Percentiles rank a stretch among this genome's conserved stretches.
phyloP scores from a whole-genome alignment of 768 basidiomycete genomes.

The Phanerochaete sordida region DNA sequence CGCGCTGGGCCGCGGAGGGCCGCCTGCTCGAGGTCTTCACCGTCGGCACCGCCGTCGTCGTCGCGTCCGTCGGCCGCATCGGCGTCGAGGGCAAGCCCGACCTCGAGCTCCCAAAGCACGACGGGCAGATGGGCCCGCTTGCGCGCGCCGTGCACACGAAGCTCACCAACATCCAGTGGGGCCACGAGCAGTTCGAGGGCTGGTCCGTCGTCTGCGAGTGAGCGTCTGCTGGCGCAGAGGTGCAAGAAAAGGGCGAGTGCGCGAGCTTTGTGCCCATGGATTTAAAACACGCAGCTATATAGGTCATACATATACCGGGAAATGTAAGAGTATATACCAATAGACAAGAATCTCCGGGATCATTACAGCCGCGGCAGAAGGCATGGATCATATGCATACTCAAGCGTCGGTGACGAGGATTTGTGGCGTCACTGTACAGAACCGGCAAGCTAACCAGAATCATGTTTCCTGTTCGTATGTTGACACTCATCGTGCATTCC shows the following conservation, averaged over 20 bases:
- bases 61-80: constrained; percentile 68
- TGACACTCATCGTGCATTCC: no score
- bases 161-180: constrained; percentile 77
- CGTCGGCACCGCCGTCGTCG: constrained; percentile 79
- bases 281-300: background rate
- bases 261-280: background rate
- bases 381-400: no score
- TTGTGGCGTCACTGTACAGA: no score
- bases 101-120: constrained; percentile 58
- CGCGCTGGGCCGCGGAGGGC: constrained; percentile 46
- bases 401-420: no score
- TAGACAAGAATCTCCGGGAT: background rate
- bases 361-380: no score
- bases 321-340: background rate
- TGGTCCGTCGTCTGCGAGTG: constrained; percentile 54
- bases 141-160: constrained; percentile 68
- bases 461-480: no score
- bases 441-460: no score
- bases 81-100: constrained; percentile 64
- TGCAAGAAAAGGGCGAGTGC: background rate
- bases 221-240: background rate
- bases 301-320: background rate
- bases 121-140: constrained; percentile 46
- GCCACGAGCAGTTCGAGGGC: constrained; percentile 52
- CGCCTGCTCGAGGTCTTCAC: constrained; percentile 79